Percentiles rank a stretch among this genome's conserved stretches.
Conservation (phyloP, 331 rosid species). For the Quercus lobata region DNA sequence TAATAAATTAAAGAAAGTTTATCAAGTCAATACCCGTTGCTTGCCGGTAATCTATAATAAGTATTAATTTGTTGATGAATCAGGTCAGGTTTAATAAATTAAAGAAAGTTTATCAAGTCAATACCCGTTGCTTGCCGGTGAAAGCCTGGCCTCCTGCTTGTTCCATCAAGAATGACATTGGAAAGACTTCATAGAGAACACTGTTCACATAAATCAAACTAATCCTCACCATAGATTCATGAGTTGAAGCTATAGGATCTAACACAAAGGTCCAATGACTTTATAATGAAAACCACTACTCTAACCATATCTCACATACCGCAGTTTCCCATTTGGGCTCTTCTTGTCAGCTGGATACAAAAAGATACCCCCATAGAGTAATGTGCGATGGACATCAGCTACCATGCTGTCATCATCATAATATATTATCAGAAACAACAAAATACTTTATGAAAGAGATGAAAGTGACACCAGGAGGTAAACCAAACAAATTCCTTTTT, state of each 20-base stretch:
- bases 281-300: neutral
- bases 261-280: neutral
- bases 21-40: slow-evolving; percentile 8
- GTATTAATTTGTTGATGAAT: neutral
- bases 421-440: neutral
- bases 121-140: slow-evolving; percentile 83
- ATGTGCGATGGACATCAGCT: slow-evolving; percentile 90
- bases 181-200: slow-evolving; percentile 90
- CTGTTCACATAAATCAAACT: slow-evolving; percentile 24
- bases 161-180: slow-evolving; percentile 91
- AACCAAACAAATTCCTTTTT: neutral
- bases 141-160: slow-evolving; percentile 92
- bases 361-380: slow-evolving; percentile 89
- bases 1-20: neutral
- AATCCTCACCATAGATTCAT: neutral
- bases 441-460: neutral
- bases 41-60: neutral
- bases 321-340: slow-evolving; percentile 84
- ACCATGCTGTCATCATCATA: slow-evolving; percentile 67
- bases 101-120: neutral
- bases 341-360: slow-evolving; percentile 90
- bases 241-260: neutral
- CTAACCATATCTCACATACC: slow-evolving; percentile 38
- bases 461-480: neutral
- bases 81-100: neutral